Conservation (phyloP, 345 rosid genomes). For the Ricinus communis region DNA sequence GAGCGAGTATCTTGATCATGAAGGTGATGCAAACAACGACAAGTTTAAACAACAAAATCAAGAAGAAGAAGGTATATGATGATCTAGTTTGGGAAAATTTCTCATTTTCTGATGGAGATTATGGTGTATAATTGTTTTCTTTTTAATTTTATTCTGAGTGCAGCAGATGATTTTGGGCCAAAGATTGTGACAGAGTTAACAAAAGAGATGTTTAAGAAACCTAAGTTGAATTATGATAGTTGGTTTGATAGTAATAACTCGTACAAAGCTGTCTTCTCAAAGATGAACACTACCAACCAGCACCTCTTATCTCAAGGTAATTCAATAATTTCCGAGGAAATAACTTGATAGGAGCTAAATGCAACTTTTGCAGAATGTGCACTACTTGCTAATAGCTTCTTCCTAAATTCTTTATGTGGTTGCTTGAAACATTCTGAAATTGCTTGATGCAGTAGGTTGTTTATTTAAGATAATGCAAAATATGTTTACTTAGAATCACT, state of each 20-base stretch:
- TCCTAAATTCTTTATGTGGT: too few relatives aligned
- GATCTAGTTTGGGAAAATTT: too few relatives aligned
- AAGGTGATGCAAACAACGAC: too few relatives aligned
- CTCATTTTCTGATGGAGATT: background rate
- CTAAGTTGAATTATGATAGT: conserved; percentile 36
- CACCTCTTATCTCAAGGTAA: conserved; percentile 25
- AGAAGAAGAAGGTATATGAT: conserved; percentile 33
- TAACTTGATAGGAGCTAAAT: too few relatives aligned
- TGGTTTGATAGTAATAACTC: conserved; percentile 7
- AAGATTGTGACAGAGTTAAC: conserved; percentile 57
- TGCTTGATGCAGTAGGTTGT: too few relatives aligned
- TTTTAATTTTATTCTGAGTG: background rate
- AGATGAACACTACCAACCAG: conserved; percentile 15
- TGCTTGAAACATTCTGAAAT: too few relatives aligned
- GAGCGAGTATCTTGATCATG: conserved; percentile 56
- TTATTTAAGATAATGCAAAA: too few relatives aligned
- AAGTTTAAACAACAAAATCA: background rate
- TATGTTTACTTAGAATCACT: too few relatives aligned
- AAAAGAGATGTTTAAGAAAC: conserved; percentile 43
- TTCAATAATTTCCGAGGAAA: background rate
- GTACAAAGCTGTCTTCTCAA: conserved; percentile 36
- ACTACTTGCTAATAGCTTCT: too few relatives aligned
- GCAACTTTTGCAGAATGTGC: too few relatives aligned
- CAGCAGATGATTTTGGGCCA: conserved; percentile 36
- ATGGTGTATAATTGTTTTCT: too few relatives aligned